phyloP scores from a whole-genome alignment of 108 stramenopile species.

The Cyclotella cryptica region DNA sequence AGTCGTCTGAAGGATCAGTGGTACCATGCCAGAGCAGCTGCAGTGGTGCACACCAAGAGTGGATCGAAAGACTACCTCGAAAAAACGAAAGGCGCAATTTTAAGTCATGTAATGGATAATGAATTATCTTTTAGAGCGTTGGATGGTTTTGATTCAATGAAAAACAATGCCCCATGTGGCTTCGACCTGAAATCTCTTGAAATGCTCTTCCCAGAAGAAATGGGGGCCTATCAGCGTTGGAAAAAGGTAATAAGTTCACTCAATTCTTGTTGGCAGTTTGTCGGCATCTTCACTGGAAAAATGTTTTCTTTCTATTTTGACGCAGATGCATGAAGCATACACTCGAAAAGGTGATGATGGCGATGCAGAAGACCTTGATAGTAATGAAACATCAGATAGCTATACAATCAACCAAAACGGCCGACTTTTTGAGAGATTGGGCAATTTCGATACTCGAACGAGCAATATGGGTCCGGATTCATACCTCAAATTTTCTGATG shows the following conservation, averaged over 20 bases:
- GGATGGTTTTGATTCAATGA: conserved; percentile 48
- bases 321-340: conserved; percentile 69
- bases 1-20: conserved; percentile 44
- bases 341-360: conserved; percentile 32
- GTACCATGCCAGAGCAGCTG: conserved; percentile 43
- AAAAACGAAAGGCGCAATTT: conserved; percentile 22
- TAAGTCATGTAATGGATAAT: conserved; percentile 41
- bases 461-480: conserved; percentile 67
- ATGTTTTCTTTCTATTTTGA: neutral
- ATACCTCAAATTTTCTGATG: conserved; percentile 73
- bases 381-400: conserved; percentile 2
- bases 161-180: conserved; percentile 60
- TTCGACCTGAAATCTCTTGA: conserved; percentile 71
- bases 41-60: conserved; percentile 21
- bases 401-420: conserved; percentile 14
- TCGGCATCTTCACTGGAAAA: neutral
- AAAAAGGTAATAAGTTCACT: conserved; percentile 45
- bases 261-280: neutral
- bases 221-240: conserved; percentile 81
- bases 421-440: conserved; percentile 61
- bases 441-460: conserved; percentile 84
- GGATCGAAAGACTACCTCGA: conserved; percentile 18
- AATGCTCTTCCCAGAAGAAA: conserved; percentile 81
- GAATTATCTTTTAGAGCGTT: conserved; percentile 65
- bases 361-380: neutral